These are phyloP conservation scores for Apophysomyces elegans DNA, from an alignment of 371 early-diverging fungal genomes.

Conservation along the genomic window DNA sequence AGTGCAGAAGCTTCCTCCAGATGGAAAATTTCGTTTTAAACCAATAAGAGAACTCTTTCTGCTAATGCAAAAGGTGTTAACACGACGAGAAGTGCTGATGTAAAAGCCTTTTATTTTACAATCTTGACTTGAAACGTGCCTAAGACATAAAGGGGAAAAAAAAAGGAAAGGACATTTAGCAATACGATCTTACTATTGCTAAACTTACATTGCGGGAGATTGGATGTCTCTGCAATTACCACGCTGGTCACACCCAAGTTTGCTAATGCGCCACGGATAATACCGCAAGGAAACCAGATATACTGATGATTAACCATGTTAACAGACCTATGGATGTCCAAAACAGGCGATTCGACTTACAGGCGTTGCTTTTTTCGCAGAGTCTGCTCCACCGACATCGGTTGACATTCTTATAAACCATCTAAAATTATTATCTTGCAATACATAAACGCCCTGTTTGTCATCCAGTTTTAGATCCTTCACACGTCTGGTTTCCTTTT, in stretches of 20 bases:
- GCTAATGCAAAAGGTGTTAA: no score
- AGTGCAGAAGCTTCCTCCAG: no score
- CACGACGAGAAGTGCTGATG: no score
- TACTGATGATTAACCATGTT: constrained; percentile 54
- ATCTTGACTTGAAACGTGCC: constrained; percentile 91
- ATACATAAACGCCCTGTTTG: constrained; percentile 92
- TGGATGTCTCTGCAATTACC: constrained; percentile 88
- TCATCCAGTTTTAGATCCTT: background rate
- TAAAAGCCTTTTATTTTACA: constrained; percentile 45
- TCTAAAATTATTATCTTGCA: constrained; percentile 96
- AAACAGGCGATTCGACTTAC: constrained; percentile 46
- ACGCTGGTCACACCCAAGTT: constrained; percentile 87
- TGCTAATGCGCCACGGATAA: constrained; percentile 91
- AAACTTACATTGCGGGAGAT: constrained; percentile 87
- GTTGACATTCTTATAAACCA: constrained; percentile 93
- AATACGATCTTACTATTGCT: no score
- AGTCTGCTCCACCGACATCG: constrained; percentile 74
- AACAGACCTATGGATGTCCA: background rate
- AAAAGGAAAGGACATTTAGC: background rate
- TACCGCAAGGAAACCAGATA: constrained; percentile 94
- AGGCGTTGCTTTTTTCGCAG: constrained; percentile 78
- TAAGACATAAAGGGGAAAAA: background rate
- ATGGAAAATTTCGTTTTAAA: no score
- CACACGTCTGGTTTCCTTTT: background rate
- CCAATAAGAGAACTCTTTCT: no score